These are phyloP conservation scores for Rutstroemia sp. DNA, from an alignment of 2,329 filamentous ascomycete genomes.

Conservation along the genomic window DNA sequence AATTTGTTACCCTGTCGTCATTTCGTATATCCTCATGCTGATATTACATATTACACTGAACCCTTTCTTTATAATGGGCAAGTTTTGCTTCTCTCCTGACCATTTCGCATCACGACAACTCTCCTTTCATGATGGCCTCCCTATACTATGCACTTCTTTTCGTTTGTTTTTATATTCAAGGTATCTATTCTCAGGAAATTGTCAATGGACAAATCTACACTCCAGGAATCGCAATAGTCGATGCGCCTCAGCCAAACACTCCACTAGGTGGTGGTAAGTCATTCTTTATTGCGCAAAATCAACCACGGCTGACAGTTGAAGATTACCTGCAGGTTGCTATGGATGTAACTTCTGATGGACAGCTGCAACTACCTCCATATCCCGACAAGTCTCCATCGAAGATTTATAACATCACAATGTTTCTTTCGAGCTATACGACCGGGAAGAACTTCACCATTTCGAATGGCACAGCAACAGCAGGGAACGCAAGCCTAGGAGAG, in stretches of 20 bases:
- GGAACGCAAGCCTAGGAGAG: conserved; percentile 49
- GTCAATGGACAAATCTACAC: conserved; percentile 62
- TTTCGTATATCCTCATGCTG: conserved; percentile 7
- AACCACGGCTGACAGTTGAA: conserved; percentile 14
- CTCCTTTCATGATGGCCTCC: conserved; percentile 5
- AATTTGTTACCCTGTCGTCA: conserved; percentile 1
- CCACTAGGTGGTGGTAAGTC: conserved; percentile 54
- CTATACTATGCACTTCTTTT: conserved; percentile 13
- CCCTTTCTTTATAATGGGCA: background rate
- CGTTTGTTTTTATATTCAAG: conserved; percentile 14
- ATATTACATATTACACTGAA: background rate
- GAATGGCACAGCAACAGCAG: conserved; percentile 48
- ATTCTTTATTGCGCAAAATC: background rate
- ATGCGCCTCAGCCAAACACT: conserved; percentile 58
- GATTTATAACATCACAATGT: conserved; percentile 59
- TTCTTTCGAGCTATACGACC: conserved; percentile 57
- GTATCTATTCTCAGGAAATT: conserved; percentile 42
- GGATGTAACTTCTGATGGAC: conserved; percentile 59
- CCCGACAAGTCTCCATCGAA: conserved; percentile 45
- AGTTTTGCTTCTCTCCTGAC: background rate
- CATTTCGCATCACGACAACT: background rate
- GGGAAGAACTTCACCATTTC: conserved; percentile 61
- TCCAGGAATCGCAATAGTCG: conserved; percentile 58
- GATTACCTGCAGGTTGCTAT: conserved; percentile 55
- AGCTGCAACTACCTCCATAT: conserved; percentile 51